Conservation (phyloP, 1,139 yeast species). For the Suhomyces bokatorum region DNA sequence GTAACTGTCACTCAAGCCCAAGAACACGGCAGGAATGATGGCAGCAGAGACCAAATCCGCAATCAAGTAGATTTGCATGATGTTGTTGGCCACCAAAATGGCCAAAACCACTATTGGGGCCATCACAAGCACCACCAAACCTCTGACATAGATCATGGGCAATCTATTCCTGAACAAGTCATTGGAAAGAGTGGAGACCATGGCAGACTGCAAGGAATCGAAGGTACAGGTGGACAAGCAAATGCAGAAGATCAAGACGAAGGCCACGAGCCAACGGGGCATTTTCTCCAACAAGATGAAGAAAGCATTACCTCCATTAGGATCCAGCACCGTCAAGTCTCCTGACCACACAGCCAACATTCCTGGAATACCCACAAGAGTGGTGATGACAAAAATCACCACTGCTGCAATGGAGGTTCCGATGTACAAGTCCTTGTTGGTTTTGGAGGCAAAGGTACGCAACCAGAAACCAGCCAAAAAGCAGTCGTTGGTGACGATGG, state of each 20-base stretch:
- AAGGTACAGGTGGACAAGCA: conserved; percentile 83
- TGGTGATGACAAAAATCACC: conserved; percentile 60
- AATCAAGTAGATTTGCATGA: conserved; percentile 82
- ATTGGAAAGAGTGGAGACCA: conserved; percentile 85
- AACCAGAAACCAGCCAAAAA: conserved; percentile 94
- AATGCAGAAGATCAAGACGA: conserved; percentile 72
- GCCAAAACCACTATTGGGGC: conserved; percentile 87
- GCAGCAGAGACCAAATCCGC: conserved; percentile 89
- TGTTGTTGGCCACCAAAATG: conserved; percentile 73
- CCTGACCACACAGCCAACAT: conserved; percentile 91
- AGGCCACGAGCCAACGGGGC: conserved; percentile 89
- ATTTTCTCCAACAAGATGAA: conserved; percentile 66
- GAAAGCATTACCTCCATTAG: conserved; percentile 63
- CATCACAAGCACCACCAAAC: conserved; percentile 72
- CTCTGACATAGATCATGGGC: conserved; percentile 64
- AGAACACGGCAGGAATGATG: conserved; percentile 79
- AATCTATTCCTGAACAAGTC: conserved; percentile 84
- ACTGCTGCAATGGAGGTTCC: conserved; percentile 77
- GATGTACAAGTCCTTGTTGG: conserved; percentile 71
- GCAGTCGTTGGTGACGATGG: conserved; percentile 86
- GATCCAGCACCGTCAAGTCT: conserved; percentile 59
- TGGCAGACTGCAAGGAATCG: conserved; percentile 86
- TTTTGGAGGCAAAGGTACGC: conserved; percentile 84
- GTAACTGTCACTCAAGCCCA: conserved; percentile 65
- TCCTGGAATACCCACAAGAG: conserved; percentile 81